phyloP scores from a whole-genome alignment of 805 yeast species.

The Grigorovia jiainica region DNA sequence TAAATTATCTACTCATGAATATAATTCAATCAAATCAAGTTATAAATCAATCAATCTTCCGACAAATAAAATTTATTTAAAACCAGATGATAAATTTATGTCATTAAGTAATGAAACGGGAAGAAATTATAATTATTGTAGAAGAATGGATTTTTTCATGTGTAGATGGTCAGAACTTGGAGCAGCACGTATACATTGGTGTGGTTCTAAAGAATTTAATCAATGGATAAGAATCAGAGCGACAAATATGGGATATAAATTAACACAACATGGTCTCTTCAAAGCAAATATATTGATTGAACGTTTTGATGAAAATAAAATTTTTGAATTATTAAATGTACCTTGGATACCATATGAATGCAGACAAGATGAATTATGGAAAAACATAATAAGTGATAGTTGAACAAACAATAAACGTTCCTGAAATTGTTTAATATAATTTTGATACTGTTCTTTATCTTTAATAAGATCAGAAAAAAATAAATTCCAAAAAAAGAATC shows the following conservation, averaged over 20 bases:
- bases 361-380: slow-evolving; percentile 9
- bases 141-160: slow-evolving; percentile 26
- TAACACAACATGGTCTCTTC: slow-evolving; percentile 27
- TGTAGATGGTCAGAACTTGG: slow-evolving; percentile 27
- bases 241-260: slow-evolving; percentile 17
- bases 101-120: slow-evolving; percentile 9
- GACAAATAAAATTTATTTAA: slow-evolving; percentile 1
- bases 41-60: not conserved
- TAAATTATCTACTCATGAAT: not conserved
- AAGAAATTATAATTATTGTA: slow-evolving; percentile 11
- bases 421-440: not conserved
- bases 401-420: not conserved
- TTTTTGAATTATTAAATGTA: slow-evolving; percentile 18
- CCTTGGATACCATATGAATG: slow-evolving; percentile 7
- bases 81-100: slow-evolving; percentile 15
- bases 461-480: too few species aligned
- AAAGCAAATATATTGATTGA: slow-evolving; percentile 16
- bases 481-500: too few species aligned
- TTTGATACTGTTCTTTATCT: not conserved
- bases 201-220: slow-evolving; percentile 26
- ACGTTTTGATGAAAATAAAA: slow-evolving; percentile 19
- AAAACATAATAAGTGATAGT: not conserved
- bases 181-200: slow-evolving; percentile 26
- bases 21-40: not conserved
- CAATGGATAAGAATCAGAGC: slow-evolving; percentile 23